Evolutionary conservation across 352 stramenopile genomes (phyloP).

Genomic region (Phytophthora sansomeana): DNA sequence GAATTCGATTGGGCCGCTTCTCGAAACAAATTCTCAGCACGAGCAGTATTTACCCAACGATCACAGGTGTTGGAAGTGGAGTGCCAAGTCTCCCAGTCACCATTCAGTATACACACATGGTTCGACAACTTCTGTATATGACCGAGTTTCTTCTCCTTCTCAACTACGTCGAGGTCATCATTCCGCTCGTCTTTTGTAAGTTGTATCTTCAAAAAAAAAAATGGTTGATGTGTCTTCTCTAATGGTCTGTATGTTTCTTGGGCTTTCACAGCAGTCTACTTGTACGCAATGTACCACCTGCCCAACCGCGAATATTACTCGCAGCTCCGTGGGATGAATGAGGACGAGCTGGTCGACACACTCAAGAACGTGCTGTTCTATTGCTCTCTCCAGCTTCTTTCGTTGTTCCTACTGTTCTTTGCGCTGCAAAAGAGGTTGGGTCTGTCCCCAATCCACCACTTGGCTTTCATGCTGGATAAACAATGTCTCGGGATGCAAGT

Average conservation of each 20-base stretch:
- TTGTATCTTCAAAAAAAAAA: too few species aligned
- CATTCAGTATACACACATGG: constrained; percentile 11
- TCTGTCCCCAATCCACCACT: constrained; percentile 37
- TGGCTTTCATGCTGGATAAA: constrained; percentile 49
- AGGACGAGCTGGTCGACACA: constrained; percentile 21
- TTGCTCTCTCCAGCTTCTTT: constrained; percentile 42
- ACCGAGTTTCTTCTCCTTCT: constrained; percentile 39
- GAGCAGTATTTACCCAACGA: background rate
- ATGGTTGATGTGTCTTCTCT: too few species aligned
- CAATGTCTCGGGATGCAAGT: constrained; percentile 37
- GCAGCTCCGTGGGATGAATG: constrained; percentile 26
- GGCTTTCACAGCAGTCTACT: constrained; percentile 34
- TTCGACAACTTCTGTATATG: constrained; percentile 28
- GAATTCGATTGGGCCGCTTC: background rate
- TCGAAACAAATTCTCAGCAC: background rate
- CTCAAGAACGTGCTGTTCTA: constrained; percentile 50
- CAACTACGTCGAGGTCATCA: constrained; percentile 44
- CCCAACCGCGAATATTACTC: constrained; percentile 49
- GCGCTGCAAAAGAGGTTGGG: constrained; percentile 36
- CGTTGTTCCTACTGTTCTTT: constrained; percentile 36
- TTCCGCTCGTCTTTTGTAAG: constrained; percentile 40
- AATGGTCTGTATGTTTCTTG: background rate
- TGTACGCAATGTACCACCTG: constrained; percentile 33
- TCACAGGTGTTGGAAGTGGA: background rate
- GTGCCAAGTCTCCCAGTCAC: constrained; percentile 8